Evolutionary conservation across 139 green algal genomes (phyloP).

Genomic region (Chlorella sp.): DNA sequence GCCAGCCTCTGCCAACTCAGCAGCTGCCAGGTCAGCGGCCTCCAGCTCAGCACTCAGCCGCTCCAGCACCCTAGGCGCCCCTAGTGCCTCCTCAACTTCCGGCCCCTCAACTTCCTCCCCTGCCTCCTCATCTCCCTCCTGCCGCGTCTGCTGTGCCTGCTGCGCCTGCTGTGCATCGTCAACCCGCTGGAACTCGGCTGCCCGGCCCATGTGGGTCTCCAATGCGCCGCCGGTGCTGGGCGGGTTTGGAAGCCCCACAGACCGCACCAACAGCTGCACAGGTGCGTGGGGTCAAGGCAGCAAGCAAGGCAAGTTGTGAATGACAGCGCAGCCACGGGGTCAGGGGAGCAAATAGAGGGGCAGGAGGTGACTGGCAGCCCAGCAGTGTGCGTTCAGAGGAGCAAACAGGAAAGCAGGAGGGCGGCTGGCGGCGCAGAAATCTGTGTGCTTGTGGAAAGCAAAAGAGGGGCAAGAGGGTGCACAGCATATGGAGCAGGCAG

Average conservation of each 20-base stretch:
- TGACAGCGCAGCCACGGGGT: too few relatives aligned
- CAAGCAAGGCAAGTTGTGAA: too few relatives aligned
- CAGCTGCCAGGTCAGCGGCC: background rate
- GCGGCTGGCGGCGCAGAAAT: too few relatives aligned
- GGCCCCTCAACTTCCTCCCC: background rate
- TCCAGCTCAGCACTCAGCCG: conserved; percentile 1
- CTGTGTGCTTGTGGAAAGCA: too few relatives aligned
- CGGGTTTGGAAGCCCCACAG: conserved; percentile 29
- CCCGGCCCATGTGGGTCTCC: background rate
- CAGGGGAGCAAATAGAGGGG: background rate
- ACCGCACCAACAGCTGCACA: conserved; percentile 18
- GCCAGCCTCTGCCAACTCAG: background rate
- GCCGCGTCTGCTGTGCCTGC: background rate
- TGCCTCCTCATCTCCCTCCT: background rate
- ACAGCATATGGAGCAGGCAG: too few relatives aligned
- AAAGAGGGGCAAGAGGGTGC: too few relatives aligned
- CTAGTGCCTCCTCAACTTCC: background rate
- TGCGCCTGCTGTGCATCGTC: background rate
- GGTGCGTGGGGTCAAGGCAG: background rate
- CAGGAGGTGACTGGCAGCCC: background rate
- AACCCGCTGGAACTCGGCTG: background rate
- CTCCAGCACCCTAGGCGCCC: background rate
- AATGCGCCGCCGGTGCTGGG: background rate
- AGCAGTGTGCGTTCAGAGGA: background rate
- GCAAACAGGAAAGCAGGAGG: too few relatives aligned